Percentiles rank a stretch among this genome's conserved stretches.
Conservation (phyloP, 495 filamentous ascomycete genomes). For the Aspergillus conjunctus region DNA sequence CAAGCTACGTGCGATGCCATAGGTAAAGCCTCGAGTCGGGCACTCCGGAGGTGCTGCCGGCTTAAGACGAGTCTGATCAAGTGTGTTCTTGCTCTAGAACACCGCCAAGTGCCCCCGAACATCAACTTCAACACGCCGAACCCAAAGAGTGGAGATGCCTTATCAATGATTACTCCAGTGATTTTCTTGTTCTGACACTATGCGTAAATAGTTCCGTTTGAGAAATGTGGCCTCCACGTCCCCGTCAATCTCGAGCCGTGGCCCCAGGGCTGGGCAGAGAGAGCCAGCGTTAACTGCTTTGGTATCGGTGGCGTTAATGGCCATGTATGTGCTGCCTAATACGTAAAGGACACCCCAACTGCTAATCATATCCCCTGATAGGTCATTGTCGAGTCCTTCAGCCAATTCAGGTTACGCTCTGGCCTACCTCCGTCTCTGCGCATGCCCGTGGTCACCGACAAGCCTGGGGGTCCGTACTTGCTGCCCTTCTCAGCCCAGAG, state of each 20-base stretch:
- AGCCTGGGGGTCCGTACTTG: constrained; percentile 5
- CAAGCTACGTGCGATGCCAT: background rate
- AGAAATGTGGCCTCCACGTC: constrained; percentile 14
- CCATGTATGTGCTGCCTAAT: constrained; percentile 17
- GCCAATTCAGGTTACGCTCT: constrained; percentile 1
- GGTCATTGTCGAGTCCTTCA: constrained; percentile 26
- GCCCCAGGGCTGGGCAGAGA: constrained; percentile 24
- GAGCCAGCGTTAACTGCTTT: constrained; percentile 37
- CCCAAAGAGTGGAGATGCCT: constrained; percentile 19
- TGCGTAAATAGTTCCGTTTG: constrained; percentile 15
- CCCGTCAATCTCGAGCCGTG: constrained; percentile 31
- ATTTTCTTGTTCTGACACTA: background rate
- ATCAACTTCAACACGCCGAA: constrained; percentile 30
- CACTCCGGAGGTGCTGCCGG: constrained; percentile 57
- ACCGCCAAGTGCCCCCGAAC: constrained; percentile 55
- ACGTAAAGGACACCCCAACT: background rate
- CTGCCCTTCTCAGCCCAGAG: too few relatives aligned
- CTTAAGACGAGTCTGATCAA: constrained; percentile 59
- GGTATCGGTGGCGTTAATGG: constrained; percentile 41
- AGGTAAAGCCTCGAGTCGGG: constrained; percentile 55
- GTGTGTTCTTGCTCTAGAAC: constrained; percentile 53
- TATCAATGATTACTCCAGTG: background rate
- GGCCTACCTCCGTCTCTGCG: background rate
- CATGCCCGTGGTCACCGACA: background rate
- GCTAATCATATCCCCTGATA: constrained; percentile 2